phyloP scores from a whole-genome alignment of 768 basidiomycete genomes.

The Termitomyces sp. region DNA sequence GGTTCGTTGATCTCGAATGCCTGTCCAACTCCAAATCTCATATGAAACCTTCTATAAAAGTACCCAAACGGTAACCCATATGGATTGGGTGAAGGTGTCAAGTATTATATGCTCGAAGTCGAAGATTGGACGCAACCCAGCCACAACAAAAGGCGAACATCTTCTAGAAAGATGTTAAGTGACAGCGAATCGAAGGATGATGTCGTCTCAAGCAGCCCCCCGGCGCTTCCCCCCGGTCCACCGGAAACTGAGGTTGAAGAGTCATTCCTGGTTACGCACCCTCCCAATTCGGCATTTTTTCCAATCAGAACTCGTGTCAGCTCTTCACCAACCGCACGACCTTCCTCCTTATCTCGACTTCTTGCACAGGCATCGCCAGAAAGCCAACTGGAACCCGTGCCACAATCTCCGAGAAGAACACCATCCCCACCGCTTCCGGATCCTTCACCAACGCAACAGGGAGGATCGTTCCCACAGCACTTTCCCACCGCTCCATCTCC shows the following conservation, averaged over 20 bases:
- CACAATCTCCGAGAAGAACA: slow-evolving; percentile 21
- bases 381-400: slow-evolving; percentile 18
- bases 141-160: slow-evolving; percentile 53
- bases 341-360: slow-evolving; percentile 74
- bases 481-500: slow-evolving; percentile 42
- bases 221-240: slow-evolving; percentile 52
- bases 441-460: slow-evolving; percentile 28
- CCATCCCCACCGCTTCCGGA: slow-evolving; percentile 30
- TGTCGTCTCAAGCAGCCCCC: slow-evolving; percentile 24
- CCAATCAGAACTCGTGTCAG: slow-evolving; percentile 57
- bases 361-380: slow-evolving; percentile 67
- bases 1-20: slow-evolving; percentile 30
- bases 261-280: slow-evolving; percentile 56
- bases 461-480: slow-evolving; percentile 31
- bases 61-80: slow-evolving; percentile 86
- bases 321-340: slow-evolving; percentile 65
- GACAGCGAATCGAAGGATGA: slow-evolving; percentile 34
- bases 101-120: slow-evolving; percentile 91
- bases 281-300: slow-evolving; percentile 65
- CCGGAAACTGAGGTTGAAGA: slow-evolving; percentile 71
- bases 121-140: slow-evolving; percentile 87
- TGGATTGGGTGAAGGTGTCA: slow-evolving; percentile 80
- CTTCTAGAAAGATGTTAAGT: slow-evolving; percentile 43
- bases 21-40: background rate
- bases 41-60: slow-evolving; percentile 28